Conservation (phyloP, 176 grass and related monocot genomes). For the Oryza officinalis region DNA sequence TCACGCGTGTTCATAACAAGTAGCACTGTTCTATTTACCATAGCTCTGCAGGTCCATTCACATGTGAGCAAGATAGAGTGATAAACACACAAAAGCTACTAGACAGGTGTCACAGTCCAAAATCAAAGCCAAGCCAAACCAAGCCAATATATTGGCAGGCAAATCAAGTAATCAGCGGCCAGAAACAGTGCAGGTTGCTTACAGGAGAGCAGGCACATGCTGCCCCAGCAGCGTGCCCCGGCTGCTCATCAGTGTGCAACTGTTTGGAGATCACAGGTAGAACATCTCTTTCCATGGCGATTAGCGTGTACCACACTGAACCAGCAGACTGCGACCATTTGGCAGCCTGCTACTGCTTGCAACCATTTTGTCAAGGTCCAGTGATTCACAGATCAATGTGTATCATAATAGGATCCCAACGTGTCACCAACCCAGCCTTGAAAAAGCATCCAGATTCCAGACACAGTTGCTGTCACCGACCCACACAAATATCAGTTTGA, state of each 20-base stretch:
- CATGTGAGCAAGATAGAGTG: constrained; percentile 3
- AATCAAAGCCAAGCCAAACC: constrained; percentile 15
- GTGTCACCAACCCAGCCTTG: constrained; percentile 28
- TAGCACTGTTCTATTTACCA: background rate
- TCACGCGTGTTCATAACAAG: background rate
- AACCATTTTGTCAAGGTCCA: constrained; percentile 34
- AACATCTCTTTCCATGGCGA: constrained; percentile 38
- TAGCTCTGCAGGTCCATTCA: constrained; percentile 2
- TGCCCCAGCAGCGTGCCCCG: background rate
- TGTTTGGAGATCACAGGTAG: constrained; percentile 42
- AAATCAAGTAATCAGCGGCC: constrained; percentile 22
- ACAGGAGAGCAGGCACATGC: constrained; percentile 24
- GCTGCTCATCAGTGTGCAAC: background rate
- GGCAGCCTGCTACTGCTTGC: constrained; percentile 7
- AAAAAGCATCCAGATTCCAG: constrained; percentile 17
- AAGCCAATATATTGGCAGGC: background rate
- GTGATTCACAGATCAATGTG: constrained; percentile 28
- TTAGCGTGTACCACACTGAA: constrained; percentile 7
- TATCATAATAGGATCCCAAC: constrained; percentile 40
- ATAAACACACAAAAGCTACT: constrained; percentile 13
- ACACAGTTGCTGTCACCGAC: constrained; percentile 27
- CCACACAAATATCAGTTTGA: background rate
- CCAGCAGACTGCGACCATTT: constrained; percentile 6
- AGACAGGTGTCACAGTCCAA: background rate
- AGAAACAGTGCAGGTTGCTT: constrained; percentile 2